Evolutionary conservation across 2,329 filamentous ascomycete species (phyloP).

Genomic region (Hypoxylon sp.): DNA sequence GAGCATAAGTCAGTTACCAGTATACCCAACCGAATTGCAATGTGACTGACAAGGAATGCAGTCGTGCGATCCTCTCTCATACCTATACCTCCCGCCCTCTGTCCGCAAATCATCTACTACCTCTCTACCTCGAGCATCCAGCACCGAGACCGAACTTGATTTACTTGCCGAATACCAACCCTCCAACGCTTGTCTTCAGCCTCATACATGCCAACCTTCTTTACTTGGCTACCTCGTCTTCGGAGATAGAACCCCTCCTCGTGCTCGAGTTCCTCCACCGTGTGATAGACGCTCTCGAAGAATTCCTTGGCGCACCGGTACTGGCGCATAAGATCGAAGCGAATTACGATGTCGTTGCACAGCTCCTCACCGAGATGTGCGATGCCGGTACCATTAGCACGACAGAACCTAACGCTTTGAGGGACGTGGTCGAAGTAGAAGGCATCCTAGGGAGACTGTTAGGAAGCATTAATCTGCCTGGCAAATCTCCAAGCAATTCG

Average conservation of each 20-base stretch:
- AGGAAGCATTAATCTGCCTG: conserved; percentile 85
- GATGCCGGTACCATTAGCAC: conserved; percentile 90
- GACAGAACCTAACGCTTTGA: conserved; percentile 91
- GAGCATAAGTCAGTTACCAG: conserved; percentile 79
- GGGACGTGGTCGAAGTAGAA: conserved; percentile 92
- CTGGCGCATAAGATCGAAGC: conserved; percentile 87
- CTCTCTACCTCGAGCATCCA: conserved; percentile 87
- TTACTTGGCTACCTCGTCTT: conserved; percentile 85
- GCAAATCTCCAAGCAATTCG: conserved; percentile 58
- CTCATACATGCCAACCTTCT: conserved; percentile 88
- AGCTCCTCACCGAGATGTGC: conserved; percentile 95
- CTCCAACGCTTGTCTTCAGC: conserved; percentile 89
- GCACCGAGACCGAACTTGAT: conserved; percentile 85
- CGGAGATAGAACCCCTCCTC: conserved; percentile 88
- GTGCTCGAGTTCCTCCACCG: conserved; percentile 95
- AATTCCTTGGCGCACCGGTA: conserved; percentile 90
- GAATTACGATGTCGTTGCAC: conserved; percentile 93
- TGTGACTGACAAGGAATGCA: conserved; percentile 55
- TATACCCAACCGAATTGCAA: not conserved
- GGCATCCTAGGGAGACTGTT: conserved; percentile 90
- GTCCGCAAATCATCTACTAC: conserved; percentile 79
- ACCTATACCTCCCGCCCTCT: conserved; percentile 86
- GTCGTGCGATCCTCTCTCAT: conserved; percentile 87
- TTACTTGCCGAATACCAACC: conserved; percentile 83
- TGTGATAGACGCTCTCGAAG: conserved; percentile 90